Conservation (phyloP, 2,329 filamentous ascomycete species). For the Ophiocordyceps camponoti-saundersi region DNA sequence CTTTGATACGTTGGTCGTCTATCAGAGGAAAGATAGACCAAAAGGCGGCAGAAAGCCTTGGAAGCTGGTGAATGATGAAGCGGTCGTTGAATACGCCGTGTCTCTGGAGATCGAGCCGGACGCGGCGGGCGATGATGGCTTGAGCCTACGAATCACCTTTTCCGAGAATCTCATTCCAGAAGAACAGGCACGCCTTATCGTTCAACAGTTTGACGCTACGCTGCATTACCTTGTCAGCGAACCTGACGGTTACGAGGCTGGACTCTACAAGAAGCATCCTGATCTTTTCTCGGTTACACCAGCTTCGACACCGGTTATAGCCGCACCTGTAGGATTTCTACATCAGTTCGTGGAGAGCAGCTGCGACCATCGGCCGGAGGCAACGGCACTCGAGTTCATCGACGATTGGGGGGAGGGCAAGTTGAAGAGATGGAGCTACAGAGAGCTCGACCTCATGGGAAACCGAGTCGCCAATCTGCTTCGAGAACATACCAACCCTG, state of each 20-base stretch:
- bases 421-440: slow-evolving; percentile 51
- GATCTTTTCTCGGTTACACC: slow-evolving; percentile 48
- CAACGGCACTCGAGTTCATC: slow-evolving; percentile 60
- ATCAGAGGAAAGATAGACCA: slow-evolving; percentile 42
- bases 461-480: slow-evolving; percentile 59
- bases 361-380: slow-evolving; percentile 36
- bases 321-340: slow-evolving; percentile 41
- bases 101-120: slow-evolving; percentile 63
- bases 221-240: slow-evolving; percentile 40
- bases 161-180: slow-evolving; percentile 45
- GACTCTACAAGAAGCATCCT: slow-evolving; percentile 15
- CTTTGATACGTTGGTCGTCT: slow-evolving; percentile 76
- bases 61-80: slow-evolving; percentile 45
- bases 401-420: slow-evolving; percentile 29
- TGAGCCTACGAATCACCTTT: slow-evolving; percentile 52
- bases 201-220: slow-evolving; percentile 54
- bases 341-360: slow-evolving; percentile 64
- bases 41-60: slow-evolving; percentile 25
- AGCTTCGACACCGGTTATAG: slow-evolving; percentile 37
- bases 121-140: slow-evolving; percentile 18
- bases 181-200: slow-evolving; percentile 48
- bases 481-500: slow-evolving; percentile 26
- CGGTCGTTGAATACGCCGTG: slow-evolving; percentile 58
- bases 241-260: slow-evolving; percentile 21
- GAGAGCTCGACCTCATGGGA: slow-evolving; percentile 50